A percentile compares a stretch with the other conserved stretches of the same genome.
Evolutionary conservation across 2,329 filamentous ascomycete genomes (phyloP).

Genomic region (Monilinia polystroma): DNA sequence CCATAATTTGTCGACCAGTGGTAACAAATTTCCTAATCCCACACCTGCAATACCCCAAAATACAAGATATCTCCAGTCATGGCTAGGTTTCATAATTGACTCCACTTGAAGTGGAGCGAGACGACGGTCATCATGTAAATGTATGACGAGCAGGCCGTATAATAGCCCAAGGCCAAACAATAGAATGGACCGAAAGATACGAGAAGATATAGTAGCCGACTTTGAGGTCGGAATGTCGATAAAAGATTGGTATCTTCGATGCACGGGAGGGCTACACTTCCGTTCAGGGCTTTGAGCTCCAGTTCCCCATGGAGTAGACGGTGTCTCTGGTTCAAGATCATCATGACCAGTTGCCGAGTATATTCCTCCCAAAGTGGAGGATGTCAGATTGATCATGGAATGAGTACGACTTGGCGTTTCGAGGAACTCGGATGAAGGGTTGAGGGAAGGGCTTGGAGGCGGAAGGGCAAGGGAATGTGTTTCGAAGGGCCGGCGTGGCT

Average conservation of each 20-base stretch:
- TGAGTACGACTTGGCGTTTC: slow-evolving; percentile 66
- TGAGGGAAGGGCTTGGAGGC: slow-evolving; percentile 57
- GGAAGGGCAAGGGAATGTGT: slow-evolving; percentile 45
- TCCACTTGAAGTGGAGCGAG: slow-evolving; percentile 60
- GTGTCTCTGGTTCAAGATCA: slow-evolving; percentile 51
- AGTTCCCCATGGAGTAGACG: slow-evolving; percentile 73
- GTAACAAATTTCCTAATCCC: slow-evolving; percentile 73
- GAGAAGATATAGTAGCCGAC: slow-evolving; percentile 35
- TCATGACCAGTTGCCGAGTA: slow-evolving; percentile 68
- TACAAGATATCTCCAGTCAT: slow-evolving; percentile 65
- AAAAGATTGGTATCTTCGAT: slow-evolving; percentile 21
- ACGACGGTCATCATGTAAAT: slow-evolving; percentile 69
- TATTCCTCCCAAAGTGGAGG: slow-evolving; percentile 87
- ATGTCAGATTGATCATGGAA: slow-evolving; percentile 82
- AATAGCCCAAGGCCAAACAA: slow-evolving; percentile 77
- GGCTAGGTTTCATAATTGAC: slow-evolving; percentile 45
- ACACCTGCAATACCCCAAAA: slow-evolving; percentile 84
- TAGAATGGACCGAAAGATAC: slow-evolving; percentile 61
- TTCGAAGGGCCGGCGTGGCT: slow-evolving; percentile 70
- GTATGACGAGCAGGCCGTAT: slow-evolving; percentile 79
- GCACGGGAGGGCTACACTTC: slow-evolving; percentile 13
- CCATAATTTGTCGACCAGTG: slow-evolving; percentile 80
- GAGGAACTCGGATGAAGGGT: slow-evolving; percentile 54
- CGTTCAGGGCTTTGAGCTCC: slow-evolving; percentile 67
- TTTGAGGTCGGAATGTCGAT: slow-evolving; percentile 38